Percentiles rank a stretch among this genome's conserved stretches.
Evolutionary conservation across 2,329 filamentous ascomycete genomes (phyloP).

Genomic region (Penicillium hesseltinei): DNA sequence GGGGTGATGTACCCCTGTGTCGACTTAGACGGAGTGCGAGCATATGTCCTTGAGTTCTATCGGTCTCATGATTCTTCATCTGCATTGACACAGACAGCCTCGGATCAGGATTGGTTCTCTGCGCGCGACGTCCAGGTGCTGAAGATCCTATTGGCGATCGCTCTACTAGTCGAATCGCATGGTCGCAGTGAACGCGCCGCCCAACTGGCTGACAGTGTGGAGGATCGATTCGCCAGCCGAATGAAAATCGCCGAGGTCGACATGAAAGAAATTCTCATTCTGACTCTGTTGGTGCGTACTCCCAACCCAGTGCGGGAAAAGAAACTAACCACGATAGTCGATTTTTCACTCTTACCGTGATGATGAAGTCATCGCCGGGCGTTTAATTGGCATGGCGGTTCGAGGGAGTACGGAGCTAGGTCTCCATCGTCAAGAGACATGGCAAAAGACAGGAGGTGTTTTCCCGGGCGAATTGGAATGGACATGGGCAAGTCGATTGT

Average conservation of each 20-base stretch:
- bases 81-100: neutral
- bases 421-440: constrained; percentile 48
- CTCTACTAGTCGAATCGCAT: constrained; percentile 70
- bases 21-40: constrained; percentile 66
- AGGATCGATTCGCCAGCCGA: constrained; percentile 34
- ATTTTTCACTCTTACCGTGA: constrained; percentile 46
- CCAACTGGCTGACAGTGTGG: constrained; percentile 34
- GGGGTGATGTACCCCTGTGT: constrained; percentile 86
- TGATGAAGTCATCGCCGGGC: constrained; percentile 52
- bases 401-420: constrained; percentile 51
- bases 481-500: constrained; percentile 40
- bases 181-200: constrained; percentile 64
- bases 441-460: constrained; percentile 35
- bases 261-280: constrained; percentile 39
- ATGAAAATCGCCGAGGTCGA: constrained; percentile 39
- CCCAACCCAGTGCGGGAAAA: no score
- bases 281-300: constrained; percentile 29
- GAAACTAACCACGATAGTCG: constrained; percentile 24
- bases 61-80: constrained; percentile 7
- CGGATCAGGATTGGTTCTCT: constrained; percentile 38
- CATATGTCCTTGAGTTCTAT: constrained; percentile 33
- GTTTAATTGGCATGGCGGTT: constrained; percentile 48
- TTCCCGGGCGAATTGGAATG: constrained; percentile 39
- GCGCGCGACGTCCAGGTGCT: constrained; percentile 62
- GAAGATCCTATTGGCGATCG: constrained; percentile 77